Conservation (phyloP, 352 stramenopile species). For the Globisporangium barbulae region DNA sequence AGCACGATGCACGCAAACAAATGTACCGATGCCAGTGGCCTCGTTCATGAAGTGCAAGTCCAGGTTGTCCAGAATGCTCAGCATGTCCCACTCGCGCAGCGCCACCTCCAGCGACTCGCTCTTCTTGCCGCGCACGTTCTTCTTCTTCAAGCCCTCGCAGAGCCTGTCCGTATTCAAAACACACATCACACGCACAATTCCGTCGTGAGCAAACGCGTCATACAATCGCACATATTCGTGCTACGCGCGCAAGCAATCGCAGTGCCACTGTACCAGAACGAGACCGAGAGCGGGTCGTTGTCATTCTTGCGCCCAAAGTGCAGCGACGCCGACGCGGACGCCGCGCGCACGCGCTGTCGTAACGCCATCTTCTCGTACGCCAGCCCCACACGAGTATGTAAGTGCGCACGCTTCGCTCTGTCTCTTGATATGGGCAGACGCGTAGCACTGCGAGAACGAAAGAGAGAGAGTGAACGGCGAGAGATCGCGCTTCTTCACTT, state of each 20-base stretch:
- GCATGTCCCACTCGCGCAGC: conserved; percentile 49
- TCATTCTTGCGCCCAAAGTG: conserved; percentile 48
- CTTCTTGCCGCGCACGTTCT: conserved; percentile 44
- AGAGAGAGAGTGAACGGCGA: background rate
- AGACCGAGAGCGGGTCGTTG: conserved; percentile 39
- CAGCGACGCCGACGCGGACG: conserved; percentile 40
- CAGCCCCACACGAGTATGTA: background rate
- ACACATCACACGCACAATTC: background rate
- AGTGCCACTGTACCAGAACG: conserved; percentile 49
- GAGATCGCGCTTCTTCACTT: background rate
- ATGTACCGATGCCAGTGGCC: conserved; percentile 48
- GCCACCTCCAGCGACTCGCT: conserved; percentile 39
- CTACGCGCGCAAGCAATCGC: background rate
- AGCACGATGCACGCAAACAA: background rate
- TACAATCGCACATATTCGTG: background rate
- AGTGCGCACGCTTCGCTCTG: background rate
- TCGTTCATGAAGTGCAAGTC: conserved; percentile 76
- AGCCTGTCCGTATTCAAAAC: conserved; percentile 31
- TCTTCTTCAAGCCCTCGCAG: conserved; percentile 70
- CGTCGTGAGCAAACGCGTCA: background rate
- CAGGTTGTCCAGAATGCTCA: conserved; percentile 28
- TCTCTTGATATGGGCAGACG: background rate
- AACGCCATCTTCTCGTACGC: conserved; percentile 26
- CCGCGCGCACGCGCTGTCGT: conserved; percentile 40
- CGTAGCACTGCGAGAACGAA: background rate